Conservation (phyloP, 2,329 filamentous ascomycete genomes). For the Fusarium camptoceras region DNA sequence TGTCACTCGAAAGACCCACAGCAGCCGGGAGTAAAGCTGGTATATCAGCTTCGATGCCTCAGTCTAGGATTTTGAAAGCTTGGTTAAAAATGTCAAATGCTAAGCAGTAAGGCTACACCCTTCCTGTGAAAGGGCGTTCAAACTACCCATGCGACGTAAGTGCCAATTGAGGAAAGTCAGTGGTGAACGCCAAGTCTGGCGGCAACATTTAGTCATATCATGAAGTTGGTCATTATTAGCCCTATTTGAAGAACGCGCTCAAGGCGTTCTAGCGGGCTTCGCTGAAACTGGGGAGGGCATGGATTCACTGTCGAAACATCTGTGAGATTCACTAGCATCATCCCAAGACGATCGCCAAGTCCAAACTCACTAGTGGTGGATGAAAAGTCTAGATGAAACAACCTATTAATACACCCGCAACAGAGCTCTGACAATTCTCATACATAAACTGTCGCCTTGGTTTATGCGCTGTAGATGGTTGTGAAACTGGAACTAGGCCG, state of each 20-base stretch:
- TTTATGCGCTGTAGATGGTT: background rate
- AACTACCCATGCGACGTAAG: background rate
- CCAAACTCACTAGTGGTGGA: background rate
- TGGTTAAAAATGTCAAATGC: background rate
- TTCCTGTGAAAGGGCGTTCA: background rate
- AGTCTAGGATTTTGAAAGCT: background rate
- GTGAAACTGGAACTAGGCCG: background rate
- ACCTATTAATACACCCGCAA: background rate
- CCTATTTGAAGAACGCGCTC: background rate
- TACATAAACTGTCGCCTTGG: background rate
- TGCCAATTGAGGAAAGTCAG: background rate
- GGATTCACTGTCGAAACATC: background rate
- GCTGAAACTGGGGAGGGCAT: background rate
- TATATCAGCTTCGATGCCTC: background rate
- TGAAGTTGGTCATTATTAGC: background rate
- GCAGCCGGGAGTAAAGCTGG: background rate
- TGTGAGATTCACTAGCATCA: background rate
- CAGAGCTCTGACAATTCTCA: background rate
- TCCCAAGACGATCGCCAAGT: background rate
- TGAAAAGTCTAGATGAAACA: constrained; percentile 3
- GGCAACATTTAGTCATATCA: background rate
- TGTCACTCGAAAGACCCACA: background rate
- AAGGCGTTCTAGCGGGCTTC: background rate
- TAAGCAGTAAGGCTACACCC: background rate
- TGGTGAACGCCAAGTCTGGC: background rate